A percentile compares a stretch with the other conserved stretches of the same genome.
Conservation (phyloP, 441 rosid genomes). For the Populus hybrid region DNA sequence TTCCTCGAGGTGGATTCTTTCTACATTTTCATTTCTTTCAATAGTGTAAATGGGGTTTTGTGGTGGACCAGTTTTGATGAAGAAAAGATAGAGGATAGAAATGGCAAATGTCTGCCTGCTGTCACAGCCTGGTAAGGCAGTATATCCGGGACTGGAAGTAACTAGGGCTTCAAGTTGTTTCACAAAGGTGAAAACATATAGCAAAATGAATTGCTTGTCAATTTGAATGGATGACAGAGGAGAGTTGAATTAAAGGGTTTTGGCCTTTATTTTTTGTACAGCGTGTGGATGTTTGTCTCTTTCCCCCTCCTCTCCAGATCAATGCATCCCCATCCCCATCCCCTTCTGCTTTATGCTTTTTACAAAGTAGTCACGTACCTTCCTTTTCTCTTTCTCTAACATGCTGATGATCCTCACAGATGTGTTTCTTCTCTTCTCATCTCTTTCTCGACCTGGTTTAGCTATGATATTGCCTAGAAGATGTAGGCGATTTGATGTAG, state of each 20-base stretch:
- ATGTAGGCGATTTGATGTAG: neutral
- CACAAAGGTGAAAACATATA: slow-evolving; percentile 30
- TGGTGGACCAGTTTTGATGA: slow-evolving; percentile 28
- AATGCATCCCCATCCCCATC: neutral
- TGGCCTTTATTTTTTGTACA: neutral
- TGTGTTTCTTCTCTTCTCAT: neutral
- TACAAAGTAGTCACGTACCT: slow-evolving; percentile 5
- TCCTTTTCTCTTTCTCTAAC: neutral
- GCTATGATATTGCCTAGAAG: neutral
- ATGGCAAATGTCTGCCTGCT: slow-evolving; percentile 15
- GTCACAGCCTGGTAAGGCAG: slow-evolving; percentile 14
- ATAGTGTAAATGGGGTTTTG: slow-evolving; percentile 14
- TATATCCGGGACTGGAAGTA: slow-evolving; percentile 19
- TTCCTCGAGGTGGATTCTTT: slow-evolving; percentile 35
- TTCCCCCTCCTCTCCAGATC: neutral
- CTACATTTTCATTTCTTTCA: slow-evolving; percentile 20
- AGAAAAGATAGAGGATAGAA: slow-evolving; percentile 10
- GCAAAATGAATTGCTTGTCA: slow-evolving; percentile 15
- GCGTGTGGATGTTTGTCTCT: slow-evolving; percentile 10
- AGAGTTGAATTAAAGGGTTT: neutral
- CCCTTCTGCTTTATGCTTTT: slow-evolving; percentile 20
- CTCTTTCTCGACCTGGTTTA: neutral
- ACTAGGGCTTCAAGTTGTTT: slow-evolving; percentile 8
- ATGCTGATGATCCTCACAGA: no score
- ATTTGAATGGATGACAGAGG: neutral